Base-by-base conservation (phyloP, 352 stramenopile species). In the Phytopythium vexans region DNA sequence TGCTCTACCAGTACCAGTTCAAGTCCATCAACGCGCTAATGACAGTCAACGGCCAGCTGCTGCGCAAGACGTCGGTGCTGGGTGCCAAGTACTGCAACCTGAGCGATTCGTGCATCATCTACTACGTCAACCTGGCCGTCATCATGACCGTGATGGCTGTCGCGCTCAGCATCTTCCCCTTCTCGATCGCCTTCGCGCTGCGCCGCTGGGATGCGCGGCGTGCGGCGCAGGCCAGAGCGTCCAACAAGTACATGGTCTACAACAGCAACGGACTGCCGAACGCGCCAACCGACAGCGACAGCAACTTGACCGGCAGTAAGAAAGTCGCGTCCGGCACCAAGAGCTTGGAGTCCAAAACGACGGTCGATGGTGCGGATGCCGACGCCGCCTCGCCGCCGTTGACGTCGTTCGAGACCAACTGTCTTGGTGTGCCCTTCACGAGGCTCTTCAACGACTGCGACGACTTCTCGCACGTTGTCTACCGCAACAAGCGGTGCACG, bases 371-470 rank as follows among this genome's bases (percentile, higher is more conserved):
- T 4, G 48, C 15, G 3, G 39, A 38, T 4, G 32, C 10, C 15
- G 0, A 35, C 21, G 21, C 21, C 21, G 21, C 21, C 2, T 27
- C 21, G 21, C 21, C 21, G 21, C 21, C 21, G 10, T 41, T 68
- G 11, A 68, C 60, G 15, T 53, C 49, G 1, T 68, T 64, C 8
- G 60, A 68, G 39, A 15, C 40, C 32, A 56, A 68, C 16, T 68
- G 60, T 41, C 56, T 64, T 1, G 60, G 60, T 8, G 45, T 41
- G 31, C 31, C 45, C 6, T 64, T 68, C n/a, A 60, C 60, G 6
- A 54, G 41, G 3, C 41, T 68, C 5, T 64, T 68, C 41, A 53
- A 57, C 2, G 60, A 68, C 54, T 62, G 59, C 41, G 59, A 52
- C 33, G 59, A 66, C 46, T 62, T 66, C 16, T 52, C 59, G 0